These are phyloP conservation scores for Colletotrichum spinosum DNA, from an alignment of 2,329 filamentous ascomycete genomes.

Conservation along the genomic window DNA sequence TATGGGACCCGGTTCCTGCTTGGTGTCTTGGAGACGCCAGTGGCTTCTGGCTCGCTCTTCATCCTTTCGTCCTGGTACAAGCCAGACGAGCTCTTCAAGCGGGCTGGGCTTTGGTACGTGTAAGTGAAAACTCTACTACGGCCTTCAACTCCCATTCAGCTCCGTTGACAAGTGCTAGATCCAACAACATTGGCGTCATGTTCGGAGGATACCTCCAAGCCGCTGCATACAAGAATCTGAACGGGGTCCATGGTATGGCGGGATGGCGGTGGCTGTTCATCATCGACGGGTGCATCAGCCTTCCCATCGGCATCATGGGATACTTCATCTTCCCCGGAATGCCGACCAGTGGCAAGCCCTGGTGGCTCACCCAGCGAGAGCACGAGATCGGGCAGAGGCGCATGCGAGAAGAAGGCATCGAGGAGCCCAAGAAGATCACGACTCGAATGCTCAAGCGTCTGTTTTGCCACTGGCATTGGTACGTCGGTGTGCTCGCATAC, in stretches of 20 bases:
- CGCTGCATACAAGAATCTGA: conserved; percentile 60
- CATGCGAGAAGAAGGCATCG: conserved; percentile 39
- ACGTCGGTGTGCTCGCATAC: conserved; percentile 40
- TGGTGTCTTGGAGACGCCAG: conserved; percentile 40
- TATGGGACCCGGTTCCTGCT: conserved; percentile 46
- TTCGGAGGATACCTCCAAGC: conserved; percentile 48
- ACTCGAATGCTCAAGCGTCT: conserved; percentile 41
- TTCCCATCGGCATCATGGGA: conserved; percentile 63
- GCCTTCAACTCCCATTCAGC: neutral
- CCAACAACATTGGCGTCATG: conserved; percentile 43
- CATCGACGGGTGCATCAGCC: conserved; percentile 66
- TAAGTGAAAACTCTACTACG: conserved; percentile 39
- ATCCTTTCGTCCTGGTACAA: conserved; percentile 46
- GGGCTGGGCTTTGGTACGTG: conserved; percentile 61
- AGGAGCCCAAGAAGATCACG: conserved; percentile 39
- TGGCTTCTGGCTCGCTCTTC: conserved; percentile 39
- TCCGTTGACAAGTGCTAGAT: conserved; percentile 14
- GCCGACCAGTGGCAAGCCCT: conserved; percentile 50
- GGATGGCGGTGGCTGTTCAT: conserved; percentile 67
- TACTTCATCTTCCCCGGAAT: conserved; percentile 58
- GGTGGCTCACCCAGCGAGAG: conserved; percentile 47
- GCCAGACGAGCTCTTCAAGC: conserved; percentile 54
- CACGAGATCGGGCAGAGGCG: conserved; percentile 48
- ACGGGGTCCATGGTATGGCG: conserved; percentile 58
- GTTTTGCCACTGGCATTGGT: conserved; percentile 43